These are phyloP conservation scores for Selaginella tamariscina DNA, from an alignment of 75 land plant species.

Conservation along the genomic window DNA sequence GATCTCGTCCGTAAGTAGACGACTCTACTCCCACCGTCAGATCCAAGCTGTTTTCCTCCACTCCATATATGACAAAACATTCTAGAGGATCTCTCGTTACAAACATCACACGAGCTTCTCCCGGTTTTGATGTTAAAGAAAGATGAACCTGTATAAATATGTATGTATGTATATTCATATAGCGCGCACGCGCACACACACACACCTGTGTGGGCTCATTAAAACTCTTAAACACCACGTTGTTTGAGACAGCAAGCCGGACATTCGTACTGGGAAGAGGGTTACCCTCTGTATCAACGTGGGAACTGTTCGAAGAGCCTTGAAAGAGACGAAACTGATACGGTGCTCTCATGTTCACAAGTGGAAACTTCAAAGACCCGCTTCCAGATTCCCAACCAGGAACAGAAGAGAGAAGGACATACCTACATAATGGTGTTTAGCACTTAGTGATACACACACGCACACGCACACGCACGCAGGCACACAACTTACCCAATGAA, in stretches of 20 bases:
- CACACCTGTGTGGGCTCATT: constrained; percentile 50
- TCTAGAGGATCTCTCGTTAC: constrained; percentile 37
- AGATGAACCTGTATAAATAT: constrained; percentile 80
- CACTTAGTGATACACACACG: too few species aligned
- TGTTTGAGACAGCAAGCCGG: constrained; percentile 37
- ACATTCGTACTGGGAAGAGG: constrained; percentile 56
- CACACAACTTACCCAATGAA: too few species aligned
- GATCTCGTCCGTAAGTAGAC: constrained; percentile 39
- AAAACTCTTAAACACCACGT: constrained; percentile 28
- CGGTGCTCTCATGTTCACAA: constrained; percentile 50
- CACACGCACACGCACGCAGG: too few species aligned
- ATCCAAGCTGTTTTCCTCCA: constrained; percentile 14
- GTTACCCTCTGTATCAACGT: constrained; percentile 48
- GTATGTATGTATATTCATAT: too few species aligned
- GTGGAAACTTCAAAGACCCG: constrained; percentile 35
- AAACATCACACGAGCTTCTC: constrained; percentile 76
- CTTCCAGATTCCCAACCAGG: constrained; percentile 43
- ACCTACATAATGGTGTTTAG: too few species aligned
- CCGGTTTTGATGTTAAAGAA: constrained; percentile 39
- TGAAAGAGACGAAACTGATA: constrained; percentile 68
- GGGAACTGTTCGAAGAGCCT: constrained; percentile 29
- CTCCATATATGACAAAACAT: constrained; percentile 43
- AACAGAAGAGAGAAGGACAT: constrained; percentile 45
- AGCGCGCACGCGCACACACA: too few species aligned
- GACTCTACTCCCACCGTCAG: constrained; percentile 21